Evolutionary conservation across 2,329 filamentous ascomycete genomes (phyloP).

Genomic region (Claviceps fusiformis): DNA sequence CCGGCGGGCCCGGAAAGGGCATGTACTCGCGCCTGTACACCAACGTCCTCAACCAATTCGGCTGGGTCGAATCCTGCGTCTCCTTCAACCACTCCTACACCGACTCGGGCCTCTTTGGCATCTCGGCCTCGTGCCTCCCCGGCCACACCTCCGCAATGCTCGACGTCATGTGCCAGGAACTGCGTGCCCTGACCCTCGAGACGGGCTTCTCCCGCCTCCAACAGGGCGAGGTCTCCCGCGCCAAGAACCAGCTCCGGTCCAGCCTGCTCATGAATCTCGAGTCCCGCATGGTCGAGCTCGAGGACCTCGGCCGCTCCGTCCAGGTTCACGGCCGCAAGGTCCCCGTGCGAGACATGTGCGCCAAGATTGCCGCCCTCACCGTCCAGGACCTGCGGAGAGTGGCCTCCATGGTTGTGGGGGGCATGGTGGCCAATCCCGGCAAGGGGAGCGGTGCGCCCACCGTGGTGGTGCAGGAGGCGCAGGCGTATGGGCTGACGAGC

Average conservation of each 20-base stretch:
- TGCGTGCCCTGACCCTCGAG: slow-evolving; percentile 64
- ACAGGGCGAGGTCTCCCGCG: slow-evolving; percentile 68
- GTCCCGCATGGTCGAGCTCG: slow-evolving; percentile 90
- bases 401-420: slow-evolving; percentile 64
- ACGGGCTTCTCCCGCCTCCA: slow-evolving; percentile 61
- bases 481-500: slow-evolving; percentile 54
- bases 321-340: slow-evolving; percentile 94
- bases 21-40: slow-evolving; percentile 99
- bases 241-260: slow-evolving; percentile 91
- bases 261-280: slow-evolving; percentile 95
- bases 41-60: slow-evolving; percentile 93
- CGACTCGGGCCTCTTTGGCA: slow-evolving; percentile 89
- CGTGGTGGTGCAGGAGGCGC: slow-evolving; percentile 85
- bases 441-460: slow-evolving; percentile 77
- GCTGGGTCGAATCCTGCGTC: slow-evolving; percentile 91
- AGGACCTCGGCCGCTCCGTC: slow-evolving; percentile 87
- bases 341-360: slow-evolving; percentile 86
- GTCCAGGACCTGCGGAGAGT: slow-evolving; percentile 71
- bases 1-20: slow-evolving; percentile 91
- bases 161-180: slow-evolving; percentile 86
- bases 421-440: slow-evolving; percentile 61
- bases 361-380: slow-evolving; percentile 68
- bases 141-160: slow-evolving; percentile 71
- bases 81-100: slow-evolving; percentile 98
- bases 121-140: slow-evolving; percentile 74